A percentile compares a stretch with the other conserved stretches of the same genome.
These are phyloP conservation scores for Podospora pseudoanserina DNA, from an alignment of 495 filamentous ascomycete species.

Conservation along the genomic window DNA sequence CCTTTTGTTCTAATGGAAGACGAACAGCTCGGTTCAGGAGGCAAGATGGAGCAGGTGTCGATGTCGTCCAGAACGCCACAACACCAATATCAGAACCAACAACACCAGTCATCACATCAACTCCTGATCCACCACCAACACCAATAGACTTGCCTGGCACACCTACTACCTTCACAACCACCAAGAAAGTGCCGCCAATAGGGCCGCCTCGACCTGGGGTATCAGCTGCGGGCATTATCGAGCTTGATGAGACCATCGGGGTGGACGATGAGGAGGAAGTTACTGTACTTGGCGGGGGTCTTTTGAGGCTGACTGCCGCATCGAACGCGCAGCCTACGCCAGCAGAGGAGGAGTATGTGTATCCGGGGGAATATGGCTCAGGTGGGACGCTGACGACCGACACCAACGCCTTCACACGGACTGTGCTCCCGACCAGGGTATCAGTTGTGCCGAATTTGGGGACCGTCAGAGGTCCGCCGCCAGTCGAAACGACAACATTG, in stretches of 20 bases:
- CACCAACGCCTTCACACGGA: slow-evolving; percentile 16
- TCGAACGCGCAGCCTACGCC: slow-evolving; percentile 7
- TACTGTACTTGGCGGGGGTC: neutral
- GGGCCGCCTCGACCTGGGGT: neutral
- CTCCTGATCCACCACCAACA: neutral
- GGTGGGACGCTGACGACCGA: slow-evolving; percentile 23
- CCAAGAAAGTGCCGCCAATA: neutral
- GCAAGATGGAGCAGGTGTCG: slow-evolving; percentile 8
- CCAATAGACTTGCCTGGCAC: neutral
- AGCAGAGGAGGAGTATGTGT: slow-evolving; percentile 15
- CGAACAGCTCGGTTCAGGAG: slow-evolving; percentile 12
- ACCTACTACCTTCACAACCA: neutral
- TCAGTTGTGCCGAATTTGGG: slow-evolving; percentile 16
- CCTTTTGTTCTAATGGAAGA: slow-evolving; percentile 2
- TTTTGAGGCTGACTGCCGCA: neutral
- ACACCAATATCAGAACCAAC: slow-evolving; percentile 4
- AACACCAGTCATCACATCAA: neutral
- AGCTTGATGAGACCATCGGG: neutral
- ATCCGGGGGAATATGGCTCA: slow-evolving; percentile 18
- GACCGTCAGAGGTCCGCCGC: slow-evolving; percentile 17
- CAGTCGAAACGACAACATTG: slow-evolving; percentile 8
- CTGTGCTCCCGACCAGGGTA: slow-evolving; percentile 14
- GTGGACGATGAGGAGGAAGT: neutral
- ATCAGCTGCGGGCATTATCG: neutral
- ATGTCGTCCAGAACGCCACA: slow-evolving; percentile 9